Conservation (phyloP, 352 stramenopile species). For the Phytophthora citrophthora region DNA sequence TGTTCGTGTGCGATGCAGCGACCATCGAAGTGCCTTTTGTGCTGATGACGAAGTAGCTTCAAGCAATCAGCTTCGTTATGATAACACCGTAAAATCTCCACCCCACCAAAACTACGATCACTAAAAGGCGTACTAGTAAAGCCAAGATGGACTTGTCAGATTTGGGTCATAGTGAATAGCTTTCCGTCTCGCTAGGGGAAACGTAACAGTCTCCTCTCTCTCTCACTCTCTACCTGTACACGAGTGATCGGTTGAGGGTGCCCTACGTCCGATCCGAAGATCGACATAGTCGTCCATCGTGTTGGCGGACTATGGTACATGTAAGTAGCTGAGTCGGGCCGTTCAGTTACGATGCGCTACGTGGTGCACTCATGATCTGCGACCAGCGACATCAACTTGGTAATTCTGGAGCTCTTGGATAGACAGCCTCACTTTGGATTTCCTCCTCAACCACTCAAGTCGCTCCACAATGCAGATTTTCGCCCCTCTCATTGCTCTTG, state of each 20-base stretch:
- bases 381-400: neutral
- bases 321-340: neutral
- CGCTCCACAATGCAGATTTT: constrained; percentile 18
- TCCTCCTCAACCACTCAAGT: constrained; percentile 2
- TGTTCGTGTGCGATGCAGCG: neutral
- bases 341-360: neutral
- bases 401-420: neutral
- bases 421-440: constrained; percentile 16
- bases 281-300: neutral
- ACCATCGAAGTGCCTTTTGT: neutral
- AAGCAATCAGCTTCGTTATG: neutral
- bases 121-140: neutral
- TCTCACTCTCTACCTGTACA: neutral
- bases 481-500: constrained; percentile 3
- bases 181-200: neutral
- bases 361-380: constrained; percentile 1
- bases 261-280: neutral
- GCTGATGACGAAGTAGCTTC: neutral
- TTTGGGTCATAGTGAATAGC: neutral
- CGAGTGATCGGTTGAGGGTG: neutral
- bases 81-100: too few relatives aligned
- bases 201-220: neutral
- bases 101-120: neutral
- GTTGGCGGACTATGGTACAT: neutral
- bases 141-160: neutral